Percentiles rank a stretch among this genome's conserved stretches.
Conservation (phyloP, 2,329 filamentous ascomycete species). For the Amphichorda felina region DNA sequence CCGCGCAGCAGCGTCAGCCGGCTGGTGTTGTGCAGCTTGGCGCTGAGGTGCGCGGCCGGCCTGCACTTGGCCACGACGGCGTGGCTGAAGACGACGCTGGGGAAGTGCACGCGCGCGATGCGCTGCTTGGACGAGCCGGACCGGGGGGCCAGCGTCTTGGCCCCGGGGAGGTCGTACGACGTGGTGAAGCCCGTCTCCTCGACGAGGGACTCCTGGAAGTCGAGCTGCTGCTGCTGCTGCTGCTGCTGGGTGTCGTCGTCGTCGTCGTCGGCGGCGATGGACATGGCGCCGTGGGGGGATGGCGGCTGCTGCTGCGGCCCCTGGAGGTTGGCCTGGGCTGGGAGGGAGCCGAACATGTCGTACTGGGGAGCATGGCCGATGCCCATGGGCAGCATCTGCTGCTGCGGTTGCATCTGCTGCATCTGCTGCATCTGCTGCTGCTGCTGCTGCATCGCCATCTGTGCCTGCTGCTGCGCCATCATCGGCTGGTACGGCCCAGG, state of each 20-base stretch:
- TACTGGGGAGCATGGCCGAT: no score
- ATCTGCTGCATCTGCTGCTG: constrained; percentile 1
- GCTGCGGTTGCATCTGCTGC: constrained; percentile 2
- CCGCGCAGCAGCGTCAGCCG: constrained; percentile 44
- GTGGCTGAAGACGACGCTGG: constrained; percentile 39
- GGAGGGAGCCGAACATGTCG: no score
- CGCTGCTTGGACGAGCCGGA: constrained; percentile 43
- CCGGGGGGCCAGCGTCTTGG: constrained; percentile 42
- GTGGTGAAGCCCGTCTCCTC: constrained; percentile 49
- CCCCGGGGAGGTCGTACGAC: constrained; percentile 47
- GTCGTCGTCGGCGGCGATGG: no score
- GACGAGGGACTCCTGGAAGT: constrained; percentile 34
- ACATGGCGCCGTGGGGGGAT: no score
- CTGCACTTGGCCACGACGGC: constrained; percentile 50
- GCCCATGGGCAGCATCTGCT: not conserved
- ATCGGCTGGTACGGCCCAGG: no score
- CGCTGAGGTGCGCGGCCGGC: constrained; percentile 46
- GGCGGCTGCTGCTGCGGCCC: not conserved
- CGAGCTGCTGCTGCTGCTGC: constrained; percentile 7
- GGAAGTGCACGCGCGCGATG: constrained; percentile 41
- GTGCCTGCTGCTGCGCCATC: not conserved
- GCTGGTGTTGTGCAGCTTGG: constrained; percentile 41
- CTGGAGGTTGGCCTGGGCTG: no score
- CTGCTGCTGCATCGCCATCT: not conserved
- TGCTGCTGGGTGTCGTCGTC: not conserved